Evolutionary conservation across 2,329 filamentous ascomycete genomes (phyloP).

Genomic region (Microthyrium microscopicum): DNA sequence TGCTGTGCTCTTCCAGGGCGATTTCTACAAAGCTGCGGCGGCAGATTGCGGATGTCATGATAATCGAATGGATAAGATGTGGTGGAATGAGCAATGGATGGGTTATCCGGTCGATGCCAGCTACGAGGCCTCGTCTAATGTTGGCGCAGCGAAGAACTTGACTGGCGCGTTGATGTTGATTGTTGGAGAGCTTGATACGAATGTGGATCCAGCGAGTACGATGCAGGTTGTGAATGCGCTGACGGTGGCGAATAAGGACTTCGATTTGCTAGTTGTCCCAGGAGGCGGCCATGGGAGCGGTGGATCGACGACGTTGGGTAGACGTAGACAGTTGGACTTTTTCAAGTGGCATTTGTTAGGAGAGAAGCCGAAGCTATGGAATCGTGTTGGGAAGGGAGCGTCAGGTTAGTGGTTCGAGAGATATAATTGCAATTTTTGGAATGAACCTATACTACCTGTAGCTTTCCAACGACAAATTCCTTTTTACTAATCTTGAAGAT

Average conservation of each 20-base stretch:
- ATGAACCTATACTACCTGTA: too few relatives aligned
- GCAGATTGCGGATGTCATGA: conserved; percentile 16
- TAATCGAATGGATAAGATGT: conserved; percentile 16
- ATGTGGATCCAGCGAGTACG: conserved; percentile 15
- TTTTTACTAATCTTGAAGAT: too few relatives aligned
- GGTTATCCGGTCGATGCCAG: conserved; percentile 14
- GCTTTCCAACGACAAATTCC: too few relatives aligned
- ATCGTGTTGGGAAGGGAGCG: not conserved
- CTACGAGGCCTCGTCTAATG: conserved; percentile 15
- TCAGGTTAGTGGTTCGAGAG: too few relatives aligned
- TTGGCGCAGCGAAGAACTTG: conserved; percentile 13
- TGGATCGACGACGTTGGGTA: conserved; percentile 8
- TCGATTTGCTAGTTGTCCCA: conserved; percentile 13
- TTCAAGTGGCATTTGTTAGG: conserved; percentile 11
- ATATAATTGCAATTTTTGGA: too few relatives aligned
- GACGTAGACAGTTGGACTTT: conserved; percentile 12
- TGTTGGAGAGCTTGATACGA: conserved; percentile 20
- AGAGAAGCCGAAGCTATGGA: conserved; percentile 8
- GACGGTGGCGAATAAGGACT: conserved; percentile 12
- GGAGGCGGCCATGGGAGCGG: conserved; percentile 12
- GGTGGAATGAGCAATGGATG: conserved; percentile 17
- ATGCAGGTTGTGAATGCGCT: conserved; percentile 16
- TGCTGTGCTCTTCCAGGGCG: conserved; percentile 15
- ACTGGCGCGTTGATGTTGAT: conserved; percentile 11
- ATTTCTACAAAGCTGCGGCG: conserved; percentile 15